Evolutionary conservation across 768 basidiomycete species (phyloP).

Genomic region (Mycena maculata): DNA sequence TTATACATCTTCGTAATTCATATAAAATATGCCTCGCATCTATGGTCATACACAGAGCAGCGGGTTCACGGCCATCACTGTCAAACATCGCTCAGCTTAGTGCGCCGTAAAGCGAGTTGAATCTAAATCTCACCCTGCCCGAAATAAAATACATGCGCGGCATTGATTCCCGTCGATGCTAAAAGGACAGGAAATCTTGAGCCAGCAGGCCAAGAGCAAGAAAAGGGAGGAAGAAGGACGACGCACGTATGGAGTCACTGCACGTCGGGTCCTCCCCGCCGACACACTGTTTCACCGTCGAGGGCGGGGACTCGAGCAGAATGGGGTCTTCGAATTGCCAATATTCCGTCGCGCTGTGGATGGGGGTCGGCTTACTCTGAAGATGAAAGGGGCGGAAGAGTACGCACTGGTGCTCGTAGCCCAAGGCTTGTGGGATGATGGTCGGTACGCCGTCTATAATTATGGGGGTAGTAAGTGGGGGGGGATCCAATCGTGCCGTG

Average conservation of each 20-base stretch:
- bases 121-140: no score
- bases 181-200: background rate
- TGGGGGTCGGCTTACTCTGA: background rate
- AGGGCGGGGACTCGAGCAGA: constrained; percentile 41
- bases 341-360: constrained; percentile 45
- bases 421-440: constrained; percentile 56
- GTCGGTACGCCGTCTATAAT: constrained; percentile 62
- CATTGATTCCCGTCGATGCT: constrained; percentile 62
- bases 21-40: background rate
- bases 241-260: constrained; percentile 59
- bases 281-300: constrained; percentile 54
- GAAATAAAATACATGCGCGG: constrained; percentile 60
- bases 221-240: background rate
- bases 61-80: constrained; percentile 21
- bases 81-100: no score
- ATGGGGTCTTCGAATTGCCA: constrained; percentile 61
- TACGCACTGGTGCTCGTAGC: constrained; percentile 60
- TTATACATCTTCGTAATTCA: no score
- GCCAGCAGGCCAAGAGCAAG: background rate
- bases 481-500: background rate
- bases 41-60: constrained; percentile 6
- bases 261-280: constrained; percentile 61
- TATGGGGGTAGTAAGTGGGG: background rate
- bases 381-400: background rate
- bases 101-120: no score